These are phyloP conservation scores for Boletus sp. DNA, from an alignment of 1,284 basidiomycete genomes.

Conservation along the genomic window DNA sequence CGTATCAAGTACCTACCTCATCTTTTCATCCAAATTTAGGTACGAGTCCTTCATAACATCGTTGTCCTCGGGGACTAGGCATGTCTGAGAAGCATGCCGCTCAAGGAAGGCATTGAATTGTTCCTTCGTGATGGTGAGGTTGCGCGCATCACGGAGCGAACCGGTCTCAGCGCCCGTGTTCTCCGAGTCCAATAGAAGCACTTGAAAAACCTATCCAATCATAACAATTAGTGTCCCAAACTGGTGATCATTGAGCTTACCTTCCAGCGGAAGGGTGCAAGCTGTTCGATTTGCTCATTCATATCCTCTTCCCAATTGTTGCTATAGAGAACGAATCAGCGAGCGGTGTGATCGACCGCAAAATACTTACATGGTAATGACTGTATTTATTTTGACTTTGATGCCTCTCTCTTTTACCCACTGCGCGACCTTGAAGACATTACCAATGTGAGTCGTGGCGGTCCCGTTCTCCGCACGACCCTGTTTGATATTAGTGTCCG, in stretches of 20 bases:
- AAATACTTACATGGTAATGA: constrained; percentile 30
- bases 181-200: constrained; percentile 17
- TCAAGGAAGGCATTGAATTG: constrained; percentile 15
- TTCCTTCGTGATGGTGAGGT: constrained; percentile 13
- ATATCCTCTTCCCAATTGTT: constrained; percentile 21
- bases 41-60: constrained; percentile 22
- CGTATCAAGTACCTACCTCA: constrained; percentile 5
- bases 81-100: constrained; percentile 15
- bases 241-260: neutral
- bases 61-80: constrained; percentile 18
- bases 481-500: constrained; percentile 33
- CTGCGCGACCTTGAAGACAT: constrained; percentile 35
- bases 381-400: constrained; percentile 39
- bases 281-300: constrained; percentile 14
- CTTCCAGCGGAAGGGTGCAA: constrained; percentile 17
- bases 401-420: constrained; percentile 36
- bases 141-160: constrained; percentile 16
- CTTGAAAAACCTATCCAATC: constrained; percentile 16
- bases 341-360: neutral
- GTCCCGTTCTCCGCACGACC: constrained; percentile 32
- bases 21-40: constrained; percentile 17
- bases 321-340: neutral
- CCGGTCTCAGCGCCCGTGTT: constrained; percentile 14
- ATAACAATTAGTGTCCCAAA: neutral
- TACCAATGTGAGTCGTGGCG: constrained; percentile 24